Conservation (phyloP, 352 stramenopile species). For the Globisporangium alternatum region DNA sequence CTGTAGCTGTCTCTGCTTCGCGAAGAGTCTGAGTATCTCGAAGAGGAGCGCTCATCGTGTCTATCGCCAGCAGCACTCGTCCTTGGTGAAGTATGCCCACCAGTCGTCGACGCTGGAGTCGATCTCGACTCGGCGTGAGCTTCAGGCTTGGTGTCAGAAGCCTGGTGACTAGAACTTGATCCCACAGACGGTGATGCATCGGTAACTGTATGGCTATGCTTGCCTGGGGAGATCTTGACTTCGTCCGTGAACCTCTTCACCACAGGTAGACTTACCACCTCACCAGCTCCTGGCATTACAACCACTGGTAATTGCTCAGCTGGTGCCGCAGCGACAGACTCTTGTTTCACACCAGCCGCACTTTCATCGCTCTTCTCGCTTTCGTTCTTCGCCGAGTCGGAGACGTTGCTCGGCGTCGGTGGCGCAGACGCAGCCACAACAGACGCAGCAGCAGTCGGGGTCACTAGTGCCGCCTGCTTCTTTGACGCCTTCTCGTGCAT, state of each 20-base stretch:
- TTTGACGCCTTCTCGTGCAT: slow-evolving; percentile 70
- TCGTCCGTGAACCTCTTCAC: background rate
- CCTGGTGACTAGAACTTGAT: background rate
- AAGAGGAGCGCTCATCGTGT: background rate
- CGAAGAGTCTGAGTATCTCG: slow-evolving; percentile 5
- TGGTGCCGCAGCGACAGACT: background rate
- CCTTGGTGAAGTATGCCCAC: background rate
- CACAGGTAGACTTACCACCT: background rate
- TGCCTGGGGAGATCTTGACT: background rate
- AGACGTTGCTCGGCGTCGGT: background rate
- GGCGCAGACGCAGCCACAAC: background rate
- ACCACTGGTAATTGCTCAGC: background rate
- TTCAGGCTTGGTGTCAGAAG: background rate
- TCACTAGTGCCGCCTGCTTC: slow-evolving; percentile 23
- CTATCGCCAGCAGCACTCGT: background rate
- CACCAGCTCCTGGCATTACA: background rate
- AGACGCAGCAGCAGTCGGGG: slow-evolving; percentile 1
- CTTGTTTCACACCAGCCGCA: background rate
- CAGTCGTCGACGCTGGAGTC: background rate
- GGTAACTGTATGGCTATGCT: background rate
- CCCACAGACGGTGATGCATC: background rate
- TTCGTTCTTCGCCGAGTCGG: background rate
- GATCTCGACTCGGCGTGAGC: background rate
- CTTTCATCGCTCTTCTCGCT: background rate
- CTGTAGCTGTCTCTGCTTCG: background rate